Evolutionary conservation across 495 filamentous ascomycete genomes (phyloP).

Genomic region (Alectoria sarmentosa): DNA sequence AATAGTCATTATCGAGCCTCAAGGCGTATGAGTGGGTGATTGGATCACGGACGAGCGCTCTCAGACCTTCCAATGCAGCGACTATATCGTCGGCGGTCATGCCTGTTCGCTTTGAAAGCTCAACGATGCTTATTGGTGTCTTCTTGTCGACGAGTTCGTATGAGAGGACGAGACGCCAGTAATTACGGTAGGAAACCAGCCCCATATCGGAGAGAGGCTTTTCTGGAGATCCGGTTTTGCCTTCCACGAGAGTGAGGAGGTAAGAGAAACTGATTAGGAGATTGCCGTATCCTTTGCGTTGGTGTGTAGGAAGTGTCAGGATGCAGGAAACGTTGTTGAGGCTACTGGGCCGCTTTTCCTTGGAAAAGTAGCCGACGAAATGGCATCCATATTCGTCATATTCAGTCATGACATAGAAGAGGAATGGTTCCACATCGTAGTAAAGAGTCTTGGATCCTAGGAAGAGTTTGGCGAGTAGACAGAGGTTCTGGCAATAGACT

Average conservation of each 20-base stretch:
- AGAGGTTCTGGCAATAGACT: conserved; percentile 96
- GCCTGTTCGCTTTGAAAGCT: conserved; percentile 84
- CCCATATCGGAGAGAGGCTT: conserved; percentile 98
- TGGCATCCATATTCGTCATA: conserved; percentile 90
- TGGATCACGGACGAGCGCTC: conserved; percentile 84
- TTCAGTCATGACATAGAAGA: conserved; percentile 98
- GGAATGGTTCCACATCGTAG: conserved; percentile 95
- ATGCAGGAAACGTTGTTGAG: conserved; percentile 98
- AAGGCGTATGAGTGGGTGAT: conserved; percentile 82
- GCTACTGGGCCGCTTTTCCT: conserved; percentile 93
- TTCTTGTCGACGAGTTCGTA: conserved; percentile 65
- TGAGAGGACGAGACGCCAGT: conserved; percentile 86
- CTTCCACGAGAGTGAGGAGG: conserved; percentile 84
- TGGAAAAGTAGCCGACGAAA: conserved; percentile 98
- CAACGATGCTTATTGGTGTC: conserved; percentile 60
- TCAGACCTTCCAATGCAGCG: conserved; percentile 80
- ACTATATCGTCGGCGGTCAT: conserved; percentile 96
- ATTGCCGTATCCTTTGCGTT: conserved; percentile 94
- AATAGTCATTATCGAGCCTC: conserved; percentile 74
- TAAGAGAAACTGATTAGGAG: conserved; percentile 98
- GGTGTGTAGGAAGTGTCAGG: conserved; percentile 88
- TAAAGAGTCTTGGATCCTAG: conserved; percentile 96
- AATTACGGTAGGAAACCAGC: conserved; percentile 91
- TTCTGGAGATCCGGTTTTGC: conserved; percentile 92
- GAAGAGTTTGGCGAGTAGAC: conserved; percentile 91